A percentile compares a stretch with the other conserved stretches of the same genome.
Evolutionary conservation across 148 eudicot species (phyloP).

Genomic region (Fagopyrum homotropicum): DNA sequence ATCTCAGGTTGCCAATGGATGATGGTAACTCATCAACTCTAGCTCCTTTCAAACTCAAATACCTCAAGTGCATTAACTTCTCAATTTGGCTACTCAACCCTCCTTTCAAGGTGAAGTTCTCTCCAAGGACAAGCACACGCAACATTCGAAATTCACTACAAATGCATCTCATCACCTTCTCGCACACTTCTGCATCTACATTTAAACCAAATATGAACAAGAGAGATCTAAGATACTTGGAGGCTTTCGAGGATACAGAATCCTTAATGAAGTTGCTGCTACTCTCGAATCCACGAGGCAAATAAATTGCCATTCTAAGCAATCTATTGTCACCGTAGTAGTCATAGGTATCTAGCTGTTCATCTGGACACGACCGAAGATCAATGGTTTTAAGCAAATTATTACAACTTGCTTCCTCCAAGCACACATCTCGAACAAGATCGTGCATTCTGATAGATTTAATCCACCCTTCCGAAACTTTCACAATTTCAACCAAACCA

Average conservation of each 20-base stretch:
- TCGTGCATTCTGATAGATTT: neutral
- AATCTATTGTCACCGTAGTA: neutral
- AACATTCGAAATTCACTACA: neutral
- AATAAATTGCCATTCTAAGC: neutral
- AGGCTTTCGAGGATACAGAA: neutral
- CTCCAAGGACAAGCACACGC: neutral
- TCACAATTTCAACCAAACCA: neutral
- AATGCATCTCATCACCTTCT: neutral
- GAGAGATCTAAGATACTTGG: neutral
- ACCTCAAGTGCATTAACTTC: neutral
- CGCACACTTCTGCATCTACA: neutral
- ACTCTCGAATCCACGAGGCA: neutral
- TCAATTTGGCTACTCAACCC: neutral
- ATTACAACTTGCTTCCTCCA: neutral
- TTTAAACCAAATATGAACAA: neutral
- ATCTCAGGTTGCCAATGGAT: neutral
- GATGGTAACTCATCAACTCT: neutral
- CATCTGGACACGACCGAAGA: neutral
- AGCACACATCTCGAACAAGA: constrained; percentile 8
- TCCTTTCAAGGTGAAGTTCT: neutral
- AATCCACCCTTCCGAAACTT: neutral
- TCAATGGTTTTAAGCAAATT: neutral
- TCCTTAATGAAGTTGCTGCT: no score
- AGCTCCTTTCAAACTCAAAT: neutral
- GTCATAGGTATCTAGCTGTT: neutral